Evolutionary conservation across 768 basidiomycete genomes (phyloP).

Genomic region (Xanthoconium stramineum): DNA sequence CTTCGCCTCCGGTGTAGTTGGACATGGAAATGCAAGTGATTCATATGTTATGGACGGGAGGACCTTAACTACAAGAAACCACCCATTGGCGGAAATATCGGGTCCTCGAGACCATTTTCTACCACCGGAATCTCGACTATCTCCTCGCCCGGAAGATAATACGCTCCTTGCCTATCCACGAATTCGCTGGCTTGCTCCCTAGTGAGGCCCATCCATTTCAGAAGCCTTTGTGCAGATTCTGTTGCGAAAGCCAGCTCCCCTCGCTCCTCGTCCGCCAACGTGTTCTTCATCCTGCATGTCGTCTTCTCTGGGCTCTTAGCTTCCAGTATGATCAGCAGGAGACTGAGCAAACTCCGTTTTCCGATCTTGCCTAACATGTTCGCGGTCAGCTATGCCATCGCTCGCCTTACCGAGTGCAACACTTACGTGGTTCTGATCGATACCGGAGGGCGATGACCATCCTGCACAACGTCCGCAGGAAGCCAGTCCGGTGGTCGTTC

Average conservation of each 20-base stretch:
- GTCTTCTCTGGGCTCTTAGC: not conserved
- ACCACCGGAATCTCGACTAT: not conserved
- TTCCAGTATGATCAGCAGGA: not conserved
- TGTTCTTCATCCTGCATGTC: not conserved
- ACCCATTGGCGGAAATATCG: not conserved
- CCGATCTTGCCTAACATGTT: not conserved
- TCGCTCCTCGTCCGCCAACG: not conserved
- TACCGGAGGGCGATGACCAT: slow-evolving; percentile 2
- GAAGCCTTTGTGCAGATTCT: accelerated
- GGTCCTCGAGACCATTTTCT: not conserved
- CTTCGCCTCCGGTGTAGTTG: too few species aligned
- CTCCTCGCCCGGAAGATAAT: not conserved
- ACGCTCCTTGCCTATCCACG: not conserved
- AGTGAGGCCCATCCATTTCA: not conserved
- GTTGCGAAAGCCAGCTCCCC: not conserved
- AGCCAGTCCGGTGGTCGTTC: not conserved
- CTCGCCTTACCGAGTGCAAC: too few species aligned
- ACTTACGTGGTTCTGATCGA: not conserved
- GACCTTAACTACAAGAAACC: not conserved
- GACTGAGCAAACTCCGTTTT: not conserved
- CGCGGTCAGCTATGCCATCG: not conserved
- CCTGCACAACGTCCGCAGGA: not conserved
- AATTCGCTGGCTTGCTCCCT: not conserved
- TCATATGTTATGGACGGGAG: too few species aligned
- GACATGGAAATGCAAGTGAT: too few species aligned